Evolutionary conservation across 768 basidiomycete genomes (phyloP).

Genomic region (Tylopilus balloui): DNA sequence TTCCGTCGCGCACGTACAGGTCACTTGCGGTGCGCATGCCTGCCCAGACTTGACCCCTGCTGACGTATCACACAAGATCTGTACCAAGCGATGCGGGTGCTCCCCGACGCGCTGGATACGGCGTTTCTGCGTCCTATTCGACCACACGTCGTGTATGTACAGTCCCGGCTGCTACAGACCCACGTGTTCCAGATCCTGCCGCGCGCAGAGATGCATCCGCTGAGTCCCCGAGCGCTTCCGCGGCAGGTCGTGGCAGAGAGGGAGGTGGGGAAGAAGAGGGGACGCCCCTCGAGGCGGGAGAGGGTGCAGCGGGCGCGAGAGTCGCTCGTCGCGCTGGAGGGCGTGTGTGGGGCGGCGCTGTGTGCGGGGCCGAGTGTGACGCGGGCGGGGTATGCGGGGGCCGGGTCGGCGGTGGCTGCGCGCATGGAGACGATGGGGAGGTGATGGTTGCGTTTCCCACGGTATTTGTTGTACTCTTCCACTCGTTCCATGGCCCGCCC

Average conservation of each 20-base stretch:
- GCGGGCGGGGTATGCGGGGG: slow-evolving; percentile 38
- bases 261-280: slow-evolving; percentile 51
- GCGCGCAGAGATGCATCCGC: slow-evolving; percentile 40
- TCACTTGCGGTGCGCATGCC: slow-evolving; percentile 49
- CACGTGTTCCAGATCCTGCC: slow-evolving; percentile 62
- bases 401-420: slow-evolving; percentile 44
- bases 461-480: background rate
- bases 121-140: slow-evolving; percentile 42
- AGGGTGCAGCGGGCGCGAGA: slow-evolving; percentile 50
- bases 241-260: slow-evolving; percentile 54
- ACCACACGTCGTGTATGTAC: slow-evolving; percentile 47
- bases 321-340: slow-evolving; percentile 45
- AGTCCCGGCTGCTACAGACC: slow-evolving; percentile 44
- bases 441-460: background rate
- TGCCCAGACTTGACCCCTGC: background rate
- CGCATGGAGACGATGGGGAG: slow-evolving; percentile 40
- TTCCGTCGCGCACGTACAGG: slow-evolving; percentile 48
- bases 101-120: slow-evolving; percentile 45
- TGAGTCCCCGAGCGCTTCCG: slow-evolving; percentile 63
- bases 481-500: slow-evolving; percentile 33
- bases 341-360: slow-evolving; percentile 37
- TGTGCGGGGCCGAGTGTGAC: slow-evolving; percentile 30
- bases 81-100: slow-evolving; percentile 42
- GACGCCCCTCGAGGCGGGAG: slow-evolving; percentile 60
- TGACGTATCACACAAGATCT: slow-evolving; percentile 44